Percentiles rank a stretch among this genome's conserved stretches.
phyloP scores from a whole-genome alignment of 179 eudicot species.

The Actinidia arguta region DNA sequence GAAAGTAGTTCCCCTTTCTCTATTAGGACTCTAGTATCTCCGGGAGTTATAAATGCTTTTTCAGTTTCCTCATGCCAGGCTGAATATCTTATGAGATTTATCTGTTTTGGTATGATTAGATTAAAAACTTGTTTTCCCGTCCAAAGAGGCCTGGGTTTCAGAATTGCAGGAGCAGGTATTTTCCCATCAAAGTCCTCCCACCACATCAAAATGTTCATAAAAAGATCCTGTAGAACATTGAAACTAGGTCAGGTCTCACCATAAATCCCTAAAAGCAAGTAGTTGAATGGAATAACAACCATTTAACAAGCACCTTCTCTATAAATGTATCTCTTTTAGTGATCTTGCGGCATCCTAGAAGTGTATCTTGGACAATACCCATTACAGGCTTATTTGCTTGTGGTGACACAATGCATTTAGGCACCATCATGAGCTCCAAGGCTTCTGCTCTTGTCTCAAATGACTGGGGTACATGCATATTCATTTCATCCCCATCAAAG shows the following conservation, averaged over 20 bases:
- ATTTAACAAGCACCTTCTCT: slow-evolving; percentile 70
- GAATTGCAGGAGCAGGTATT: slow-evolving; percentile 91
- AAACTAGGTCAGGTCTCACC: neutral
- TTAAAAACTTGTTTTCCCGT: slow-evolving; percentile 99
- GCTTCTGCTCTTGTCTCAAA: slow-evolving; percentile 99
- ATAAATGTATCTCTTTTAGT: slow-evolving; percentile 98
- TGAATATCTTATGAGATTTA: slow-evolving; percentile 85
- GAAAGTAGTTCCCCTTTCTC: slow-evolving; percentile 91
- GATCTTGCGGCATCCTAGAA: slow-evolving; percentile 95
- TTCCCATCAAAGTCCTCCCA: slow-evolving; percentile 99
- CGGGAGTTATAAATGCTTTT: slow-evolving; percentile 83
- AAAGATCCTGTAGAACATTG: slow-evolving; percentile 72
- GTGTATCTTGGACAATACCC: slow-evolving; percentile 99
- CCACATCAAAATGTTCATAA: slow-evolving; percentile 99
- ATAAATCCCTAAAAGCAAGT: neutral
- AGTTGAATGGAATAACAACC: neutral
- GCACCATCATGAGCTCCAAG: slow-evolving; percentile 99
- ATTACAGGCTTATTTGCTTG: slow-evolving; percentile 97
- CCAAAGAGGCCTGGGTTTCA: slow-evolving; percentile 99
- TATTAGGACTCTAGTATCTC: slow-evolving; percentile 91
- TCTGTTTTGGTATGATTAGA: slow-evolving; percentile 97
- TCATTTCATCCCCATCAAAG: slow-evolving; percentile 99
- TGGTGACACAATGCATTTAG: slow-evolving; percentile 99
- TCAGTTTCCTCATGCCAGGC: slow-evolving; percentile 97
- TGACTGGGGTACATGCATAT: slow-evolving; percentile 99